Evolutionary conservation across 2,329 filamentous ascomycete genomes (phyloP).

Genomic region (Magnaporthiopsis rhizophila): DNA sequence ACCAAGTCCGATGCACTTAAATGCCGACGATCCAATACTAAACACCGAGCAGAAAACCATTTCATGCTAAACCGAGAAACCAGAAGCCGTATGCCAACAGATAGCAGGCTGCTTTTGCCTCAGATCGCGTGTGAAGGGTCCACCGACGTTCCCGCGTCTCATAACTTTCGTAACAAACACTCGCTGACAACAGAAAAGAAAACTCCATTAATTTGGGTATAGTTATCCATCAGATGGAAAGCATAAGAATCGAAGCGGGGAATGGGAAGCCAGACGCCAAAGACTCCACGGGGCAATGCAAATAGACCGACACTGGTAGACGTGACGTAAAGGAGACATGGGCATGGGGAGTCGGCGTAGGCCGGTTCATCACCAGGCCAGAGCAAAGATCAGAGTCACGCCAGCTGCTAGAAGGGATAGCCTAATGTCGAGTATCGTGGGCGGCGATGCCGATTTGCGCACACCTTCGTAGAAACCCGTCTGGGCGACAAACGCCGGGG

Average conservation of each 20-base stretch:
- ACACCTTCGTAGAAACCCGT: slow-evolving; percentile 25
- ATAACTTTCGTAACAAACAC: background rate
- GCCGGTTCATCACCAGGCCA: background rate
- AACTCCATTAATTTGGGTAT: background rate
- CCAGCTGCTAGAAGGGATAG: background rate
- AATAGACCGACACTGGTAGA: background rate
- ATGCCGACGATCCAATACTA: too few species aligned
- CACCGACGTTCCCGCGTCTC: background rate
- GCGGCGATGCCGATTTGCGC: background rate
- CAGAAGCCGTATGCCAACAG: background rate
- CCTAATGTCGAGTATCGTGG: background rate
- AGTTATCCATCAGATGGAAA: background rate
- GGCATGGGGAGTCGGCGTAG: background rate
- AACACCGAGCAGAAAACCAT: background rate
- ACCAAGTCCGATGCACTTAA: too few species aligned
- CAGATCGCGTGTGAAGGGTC: background rate
- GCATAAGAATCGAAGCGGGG: background rate
- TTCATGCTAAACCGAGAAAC: background rate
- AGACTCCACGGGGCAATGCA: background rate
- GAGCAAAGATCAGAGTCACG: background rate
- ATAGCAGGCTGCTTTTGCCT: too few species aligned
- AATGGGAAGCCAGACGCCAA: background rate
- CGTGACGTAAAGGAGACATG: background rate
- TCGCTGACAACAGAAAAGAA: background rate
- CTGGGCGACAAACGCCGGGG: slow-evolving; percentile 27